Percentiles rank a stretch among this genome's conserved stretches.
phyloP scores from a whole-genome alignment of 495 filamentous ascomycete genomes.

The Talaromyces stipitatus region DNA sequence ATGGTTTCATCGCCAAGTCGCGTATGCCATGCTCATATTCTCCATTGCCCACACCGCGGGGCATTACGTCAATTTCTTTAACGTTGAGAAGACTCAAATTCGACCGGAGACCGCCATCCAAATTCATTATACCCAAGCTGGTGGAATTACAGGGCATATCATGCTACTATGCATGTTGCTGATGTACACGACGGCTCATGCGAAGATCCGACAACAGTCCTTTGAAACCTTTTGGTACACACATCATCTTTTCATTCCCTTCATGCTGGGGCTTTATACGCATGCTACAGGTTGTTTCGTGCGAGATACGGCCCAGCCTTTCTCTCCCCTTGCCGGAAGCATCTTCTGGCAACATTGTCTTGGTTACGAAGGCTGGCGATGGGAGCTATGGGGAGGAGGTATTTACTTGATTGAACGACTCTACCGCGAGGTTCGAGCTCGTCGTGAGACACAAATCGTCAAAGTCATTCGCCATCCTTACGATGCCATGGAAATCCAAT shows the following conservation, averaged over 20 bases:
- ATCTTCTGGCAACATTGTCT: constrained; percentile 89
- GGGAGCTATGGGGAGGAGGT: constrained; percentile 83
- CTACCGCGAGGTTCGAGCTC: constrained; percentile 80
- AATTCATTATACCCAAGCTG: constrained; percentile 85
- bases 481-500: constrained; percentile 95
- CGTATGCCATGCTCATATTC: constrained; percentile 81
- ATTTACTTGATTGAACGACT: constrained; percentile 84
- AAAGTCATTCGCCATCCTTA: constrained; percentile 97
- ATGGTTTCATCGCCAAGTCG: constrained; percentile 95
- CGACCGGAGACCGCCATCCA: constrained; percentile 75
- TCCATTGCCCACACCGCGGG: constrained; percentile 65
- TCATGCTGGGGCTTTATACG: constrained; percentile 88
- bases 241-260: constrained; percentile 95
- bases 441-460: constrained; percentile 78
- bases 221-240: constrained; percentile 99
- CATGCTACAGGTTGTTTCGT: constrained; percentile 97
- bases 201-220: constrained; percentile 89
- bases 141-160: constrained; percentile 91
- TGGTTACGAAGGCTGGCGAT: constrained; percentile 95
- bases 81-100: constrained; percentile 81
- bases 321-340: constrained; percentile 75
- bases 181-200: constrained; percentile 95
- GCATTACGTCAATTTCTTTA: constrained; percentile 99
- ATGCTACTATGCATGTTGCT: constrained; percentile 98
- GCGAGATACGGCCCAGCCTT: constrained; percentile 58